Base-by-base conservation (phyloP, 352 stramenopile genomes). In the Saprolegnia diclina region DNA sequence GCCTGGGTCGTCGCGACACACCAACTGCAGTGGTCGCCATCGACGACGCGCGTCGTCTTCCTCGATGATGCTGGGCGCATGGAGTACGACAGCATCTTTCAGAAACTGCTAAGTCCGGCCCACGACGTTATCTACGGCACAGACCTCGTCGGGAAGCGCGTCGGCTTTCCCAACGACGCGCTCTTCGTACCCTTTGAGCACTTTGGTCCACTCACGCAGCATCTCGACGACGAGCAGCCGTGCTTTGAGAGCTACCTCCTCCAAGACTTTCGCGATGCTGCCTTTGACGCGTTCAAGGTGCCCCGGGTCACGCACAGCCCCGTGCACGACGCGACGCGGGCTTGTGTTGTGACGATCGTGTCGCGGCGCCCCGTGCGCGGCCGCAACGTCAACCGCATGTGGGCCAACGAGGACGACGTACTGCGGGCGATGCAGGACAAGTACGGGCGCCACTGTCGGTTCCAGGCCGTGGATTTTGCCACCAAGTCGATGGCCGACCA, bases 341-440 rank as follows among this genome's bases (percentile, higher is more conserved):
- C 10, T 26, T 5, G 46, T 71, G 54, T 68, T n/a, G 71, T 90
- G 52, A 91, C 83, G 0, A 73, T 90, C 32, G 86, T 91, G 40
- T 81, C 80, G 16, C 77, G 83, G 32, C 69, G 79, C 0, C 71
- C 79, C 13, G 88, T 88, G 61, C 56, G 46, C 0, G 83, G 83
- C 1, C 80, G 83, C 19, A 69, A 46, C 13, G 24, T 91, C 21
- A 73, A 85, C 64, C 83, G 83, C 48, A 74, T 87, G 26, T 91
- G 83, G 83, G 32, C 76, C 16, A 91, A 90, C 59, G 81, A 89
- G 50, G 73, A 85, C 59, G 80, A 85, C 59, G 69, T 89, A 0
- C 63, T 87, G 50, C 29, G 40, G 13, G 65, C 67, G n/a, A 87
- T 89, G 72, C 53, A 48, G 6, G 50, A 68, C 53, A 66, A 71